Conservation (phyloP, 345 rosid species). For the Eucalyptus virginea region DNA sequence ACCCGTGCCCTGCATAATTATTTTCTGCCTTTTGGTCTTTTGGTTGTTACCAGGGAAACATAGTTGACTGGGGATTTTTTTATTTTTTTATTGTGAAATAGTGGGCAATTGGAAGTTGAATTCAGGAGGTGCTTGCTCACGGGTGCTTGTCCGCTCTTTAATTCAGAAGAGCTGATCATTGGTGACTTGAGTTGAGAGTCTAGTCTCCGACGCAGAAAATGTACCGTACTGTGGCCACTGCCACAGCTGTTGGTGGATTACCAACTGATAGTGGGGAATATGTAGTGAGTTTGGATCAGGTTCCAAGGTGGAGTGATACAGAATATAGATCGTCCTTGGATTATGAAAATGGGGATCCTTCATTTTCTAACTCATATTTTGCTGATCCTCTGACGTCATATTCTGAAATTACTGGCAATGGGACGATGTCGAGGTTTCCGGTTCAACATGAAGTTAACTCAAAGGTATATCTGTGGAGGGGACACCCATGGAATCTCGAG, state of each 20-base stretch:
- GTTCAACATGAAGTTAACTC: constrained; percentile 80
- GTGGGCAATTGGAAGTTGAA: background rate
- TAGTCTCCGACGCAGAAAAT: constrained; percentile 20
- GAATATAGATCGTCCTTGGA: constrained; percentile 55
- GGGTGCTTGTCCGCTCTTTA: background rate
- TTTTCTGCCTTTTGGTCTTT: background rate
- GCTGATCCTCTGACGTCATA: constrained; percentile 66
- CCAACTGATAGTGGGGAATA: constrained; percentile 58
- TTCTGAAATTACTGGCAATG: constrained; percentile 44
- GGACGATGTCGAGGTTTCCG: constrained; percentile 75
- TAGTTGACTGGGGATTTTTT: background rate
- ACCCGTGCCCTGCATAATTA: background rate
- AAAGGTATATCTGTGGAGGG: constrained; percentile 90
- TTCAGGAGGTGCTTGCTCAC: background rate
- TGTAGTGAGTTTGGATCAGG: constrained; percentile 86
- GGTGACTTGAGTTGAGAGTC: background rate
- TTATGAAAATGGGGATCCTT: constrained; percentile 51
- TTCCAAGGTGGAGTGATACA: constrained; percentile 90
- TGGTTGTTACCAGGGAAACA: background rate
- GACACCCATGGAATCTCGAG: constrained; percentile 99
- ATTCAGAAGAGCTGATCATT: background rate
- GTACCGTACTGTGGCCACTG: constrained; percentile 63
- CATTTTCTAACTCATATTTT: constrained; percentile 56
- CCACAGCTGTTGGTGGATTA: constrained; percentile 39
- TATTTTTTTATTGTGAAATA: background rate